Conservation (phyloP, 2,329 filamentous ascomycete species). For the Curvularia spicifera region DNA sequence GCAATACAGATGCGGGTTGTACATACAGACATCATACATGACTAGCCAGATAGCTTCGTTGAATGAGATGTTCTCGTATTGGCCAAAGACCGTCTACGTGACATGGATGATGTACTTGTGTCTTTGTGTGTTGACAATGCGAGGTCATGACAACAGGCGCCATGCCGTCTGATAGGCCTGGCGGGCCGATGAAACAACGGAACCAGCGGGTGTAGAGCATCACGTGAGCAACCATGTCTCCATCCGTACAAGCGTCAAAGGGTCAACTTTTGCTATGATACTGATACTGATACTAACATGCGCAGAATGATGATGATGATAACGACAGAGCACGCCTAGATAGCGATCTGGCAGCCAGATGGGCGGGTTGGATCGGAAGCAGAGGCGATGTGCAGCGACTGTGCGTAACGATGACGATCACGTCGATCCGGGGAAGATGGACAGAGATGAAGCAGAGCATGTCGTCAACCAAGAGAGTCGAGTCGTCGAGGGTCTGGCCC, state of each 20-base stretch:
- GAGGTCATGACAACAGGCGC: not conserved
- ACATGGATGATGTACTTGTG: not conserved
- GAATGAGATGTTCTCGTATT: not conserved
- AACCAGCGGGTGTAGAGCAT: not conserved
- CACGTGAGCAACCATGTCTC: not conserved
- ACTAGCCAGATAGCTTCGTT: not conserved
- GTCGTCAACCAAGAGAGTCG: conserved; percentile 6
- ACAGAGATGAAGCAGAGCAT: not conserved
- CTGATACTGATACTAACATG: not conserved
- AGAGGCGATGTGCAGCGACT: not conserved
- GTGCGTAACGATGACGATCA: conserved; percentile 24
- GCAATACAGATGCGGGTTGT: conserved; percentile 48
- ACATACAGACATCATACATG: conserved; percentile 20
- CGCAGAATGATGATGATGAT: no score
- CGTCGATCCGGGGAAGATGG: conserved; percentile 18
- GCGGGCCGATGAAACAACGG: not conserved
- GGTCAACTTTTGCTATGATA: not conserved
- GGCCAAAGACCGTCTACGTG: not conserved
- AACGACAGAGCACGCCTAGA: no score
- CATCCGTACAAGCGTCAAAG: not conserved
- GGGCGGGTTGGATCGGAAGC: not conserved
- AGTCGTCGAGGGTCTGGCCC: conserved; percentile 8
- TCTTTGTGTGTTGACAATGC: not conserved
- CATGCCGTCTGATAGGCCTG: not conserved
- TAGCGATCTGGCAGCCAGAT: no score